Base-by-base conservation (phyloP, 352 stramenopile genomes). In the Phytophthora hybrid region DNA sequence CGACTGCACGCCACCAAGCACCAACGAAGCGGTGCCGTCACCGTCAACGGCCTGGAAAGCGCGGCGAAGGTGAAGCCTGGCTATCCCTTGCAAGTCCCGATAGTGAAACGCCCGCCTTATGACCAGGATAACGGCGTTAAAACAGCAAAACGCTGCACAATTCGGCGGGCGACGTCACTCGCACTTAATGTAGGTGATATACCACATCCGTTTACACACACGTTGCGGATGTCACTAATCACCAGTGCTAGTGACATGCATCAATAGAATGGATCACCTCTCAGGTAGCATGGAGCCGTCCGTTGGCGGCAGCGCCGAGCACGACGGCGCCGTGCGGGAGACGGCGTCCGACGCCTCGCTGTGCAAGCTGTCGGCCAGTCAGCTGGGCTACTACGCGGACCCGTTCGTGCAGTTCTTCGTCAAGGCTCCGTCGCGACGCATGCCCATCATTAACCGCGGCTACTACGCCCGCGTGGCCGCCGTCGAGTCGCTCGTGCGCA, bases 381-480 rank as follows among this genome's bases (percentile, higher is more conserved):
- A 77, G 32, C 52, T 94, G 8, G 90, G 91, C 57, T 97, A 97
- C 73, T 97, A 82, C 31, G 65, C 69, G 7, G 91, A 97, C 69
- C 65, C 88, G 34, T 97, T 93, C 72, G 85, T 91, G 63, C 78
- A 82, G 59, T 95, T 82, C 69, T 97, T 97, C 62, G 87, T 95
- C 69, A 94, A 93, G 84, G 31, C 63, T 34, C 88, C 89, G 65
- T 94, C 89, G 64, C 87, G 89, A 26, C 89, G 90, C 68, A 94
- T 96, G 89, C 91, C 91, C 23, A 83, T 97, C 63, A 97, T 97
- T 69, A 96, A 97, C 67, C 88, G 91, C 59, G 91, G 91, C 1
- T 97, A 97, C 74, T 97, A 96, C 74, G 89, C 91, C 10, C 89
- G 91, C 16, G 89, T 96, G 23, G 77, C 80, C 5, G 87, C 83